Base-by-base conservation (phyloP, 2,329 filamentous ascomycete genomes). In the Venturia asperata region DNA sequence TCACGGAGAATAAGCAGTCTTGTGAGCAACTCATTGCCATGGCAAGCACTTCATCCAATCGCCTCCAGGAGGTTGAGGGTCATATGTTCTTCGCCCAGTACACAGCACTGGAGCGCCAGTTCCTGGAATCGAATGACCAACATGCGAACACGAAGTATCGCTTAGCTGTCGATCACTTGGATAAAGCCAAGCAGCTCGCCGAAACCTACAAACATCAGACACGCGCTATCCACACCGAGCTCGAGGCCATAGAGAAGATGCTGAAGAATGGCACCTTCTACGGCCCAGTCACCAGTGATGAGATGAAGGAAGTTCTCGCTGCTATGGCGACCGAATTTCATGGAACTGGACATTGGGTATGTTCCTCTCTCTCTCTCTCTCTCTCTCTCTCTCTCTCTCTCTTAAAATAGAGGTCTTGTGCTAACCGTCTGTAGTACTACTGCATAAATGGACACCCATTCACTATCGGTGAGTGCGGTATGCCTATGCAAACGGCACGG, bases 391-490 rank as follows among this genome's bases (percentile, higher is more conserved):
- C n/a, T n/a, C n/a, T n/a, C 6, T 1, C 5, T 30, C 6, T 19
- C 52, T 13, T 45, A 19, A n/a, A 19, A 61, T 24, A n/a, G 21
- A 64, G 30, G 27, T 58, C 42, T 62, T 60, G 6, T 39, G 11
- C 70, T 45, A 30, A 62, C 24, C 72, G 68, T 1, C 17, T 21
- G 13, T 56, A 60, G 63, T 81, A 77, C 65, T 73, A 76, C 64
- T 77, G 76, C 66, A 66, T 49, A n/a, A 76, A 77, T 58, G 71
- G 73, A 0, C 75, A 77, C 68, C 75, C 74, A 2, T 87, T 89
- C 68, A 84, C 85, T 0, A 79, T 89, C 41, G 86, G 85, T 0
- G 84, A 89, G 67, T 88, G 86, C 69, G 86, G 86, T 1, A 83
- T 85, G 79, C 83, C 87, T 0, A 87, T 88, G 84, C 67, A 90